Percentiles rank a stretch among this genome's conserved stretches.
Conservation (phyloP, 352 stramenopile species). For the Elongisporangium undulatum region DNA sequence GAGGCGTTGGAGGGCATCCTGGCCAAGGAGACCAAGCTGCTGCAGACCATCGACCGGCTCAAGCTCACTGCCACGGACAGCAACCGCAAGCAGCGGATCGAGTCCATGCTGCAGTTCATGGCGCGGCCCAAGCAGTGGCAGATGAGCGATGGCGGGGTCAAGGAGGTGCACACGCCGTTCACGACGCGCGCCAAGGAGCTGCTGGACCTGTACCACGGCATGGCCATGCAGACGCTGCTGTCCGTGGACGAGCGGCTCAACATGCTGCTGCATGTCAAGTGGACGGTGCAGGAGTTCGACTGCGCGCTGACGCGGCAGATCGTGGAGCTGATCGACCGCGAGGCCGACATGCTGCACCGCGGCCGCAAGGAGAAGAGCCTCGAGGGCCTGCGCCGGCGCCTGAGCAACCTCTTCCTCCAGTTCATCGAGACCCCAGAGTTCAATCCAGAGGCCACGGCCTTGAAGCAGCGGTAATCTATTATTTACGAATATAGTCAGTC, state of each 20-base stretch:
- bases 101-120: conserved; percentile 89
- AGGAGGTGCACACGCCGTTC: conserved; percentile 88
- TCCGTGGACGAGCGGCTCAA: conserved; percentile 87
- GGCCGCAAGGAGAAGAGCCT: conserved; percentile 77
- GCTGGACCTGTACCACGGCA: conserved; percentile 78
- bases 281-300: conserved; percentile 91
- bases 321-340: conserved; percentile 90
- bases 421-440: conserved; percentile 93
- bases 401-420: conserved; percentile 87
- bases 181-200: conserved; percentile 88
- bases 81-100: conserved; percentile 82
- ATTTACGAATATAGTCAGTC: background rate
- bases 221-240: conserved; percentile 38
- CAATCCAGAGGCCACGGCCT: conserved; percentile 84
- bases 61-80: conserved; percentile 77
- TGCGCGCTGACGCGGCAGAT: conserved; percentile 87
- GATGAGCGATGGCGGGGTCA: conserved; percentile 86
- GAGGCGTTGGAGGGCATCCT: conserved; percentile 55
- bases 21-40: conserved; percentile 77
- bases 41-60: conserved; percentile 88
- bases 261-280: conserved; percentile 91
- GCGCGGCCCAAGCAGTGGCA: conserved; percentile 89
- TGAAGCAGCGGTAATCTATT: conserved; percentile 26
- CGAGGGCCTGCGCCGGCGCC: conserved; percentile 79
- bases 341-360: conserved; percentile 91